Base-by-base conservation (phyloP, 2,329 filamentous ascomycete genomes). In the Sclerotiophoma versabilis region DNA sequence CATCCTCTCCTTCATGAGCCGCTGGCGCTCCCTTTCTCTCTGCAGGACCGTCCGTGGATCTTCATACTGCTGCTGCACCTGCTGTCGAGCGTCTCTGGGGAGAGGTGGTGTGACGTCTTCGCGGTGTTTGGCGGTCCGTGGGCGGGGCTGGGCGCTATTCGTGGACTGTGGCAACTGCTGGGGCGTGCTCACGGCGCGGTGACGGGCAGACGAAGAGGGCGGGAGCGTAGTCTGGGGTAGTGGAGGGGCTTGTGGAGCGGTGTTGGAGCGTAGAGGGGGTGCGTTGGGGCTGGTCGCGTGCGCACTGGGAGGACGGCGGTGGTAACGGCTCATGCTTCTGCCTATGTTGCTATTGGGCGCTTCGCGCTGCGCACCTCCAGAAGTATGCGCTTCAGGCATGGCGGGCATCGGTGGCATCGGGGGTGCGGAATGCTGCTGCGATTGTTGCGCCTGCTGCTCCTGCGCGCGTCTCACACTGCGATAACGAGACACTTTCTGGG, bases 401-500 rank as follows among this genome's bases (percentile, higher is more conserved):
- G 45, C 45, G 15, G 44, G 58, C 49, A 59, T 60, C 3, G 63
- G 54, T 22, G 71, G 71, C 33, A 66, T 43, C 42, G 61, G 45
- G 20, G 61, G 45, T n/a, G 55, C 22, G 17, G 58, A 59, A 19
- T 64, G 60, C 34, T 43, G 51, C 39, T 66, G 51, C 29, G 57
- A 46, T 10, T 51, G 55, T 15, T 57, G 57, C 19, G 47, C 49
- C 29, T 71, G 68, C 47, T 73, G 65, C 53, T 76, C 69, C 48
- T 76, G 73, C 19, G 75, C 75, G 58, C 78, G 78, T 54, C 84
- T 76, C 49, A 86, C 82, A 25, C 83, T 84, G 59, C 83, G 78
- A 71, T 87, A 87, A 34, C 84, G 80, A 49, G 83, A 83, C 67
- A 84, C 80, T 65, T 83, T 85, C 46, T 72, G 68, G 48, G 63